Percentiles rank a stretch among this genome's conserved stretches.
These are phyloP conservation scores for Aspergillus bridgeri DNA, from an alignment of 495 filamentous ascomycete genomes.

Conservation along the genomic window DNA sequence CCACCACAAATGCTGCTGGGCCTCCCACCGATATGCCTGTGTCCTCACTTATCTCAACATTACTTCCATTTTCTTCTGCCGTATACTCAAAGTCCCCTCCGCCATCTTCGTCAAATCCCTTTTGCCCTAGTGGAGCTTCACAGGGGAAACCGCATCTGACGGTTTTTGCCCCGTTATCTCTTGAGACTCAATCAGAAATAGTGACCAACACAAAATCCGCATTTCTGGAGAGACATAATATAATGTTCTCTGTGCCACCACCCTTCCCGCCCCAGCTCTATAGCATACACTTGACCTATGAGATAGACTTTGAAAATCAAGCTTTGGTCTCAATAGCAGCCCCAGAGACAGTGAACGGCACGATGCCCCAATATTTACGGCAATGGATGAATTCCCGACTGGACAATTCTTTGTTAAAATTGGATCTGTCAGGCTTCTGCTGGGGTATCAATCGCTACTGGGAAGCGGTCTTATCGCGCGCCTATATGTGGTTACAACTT, in stretches of 20 bases:
- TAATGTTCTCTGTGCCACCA: slow-evolving; percentile 33
- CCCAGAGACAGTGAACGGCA: slow-evolving; percentile 17
- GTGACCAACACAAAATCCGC: slow-evolving; percentile 14
- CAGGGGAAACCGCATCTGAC: slow-evolving; percentile 35
- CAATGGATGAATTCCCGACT: slow-evolving; percentile 40
- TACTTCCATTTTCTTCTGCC: slow-evolving; percentile 41
- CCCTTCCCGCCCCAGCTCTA: slow-evolving; percentile 40
- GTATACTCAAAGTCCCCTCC: slow-evolving; percentile 19
- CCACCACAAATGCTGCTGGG: slow-evolving; percentile 13
- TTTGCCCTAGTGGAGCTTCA: slow-evolving; percentile 30
- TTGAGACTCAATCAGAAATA: slow-evolving; percentile 27
- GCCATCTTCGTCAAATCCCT: slow-evolving; percentile 34
- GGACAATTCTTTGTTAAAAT: slow-evolving; percentile 31
- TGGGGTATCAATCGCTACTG: slow-evolving; percentile 45
- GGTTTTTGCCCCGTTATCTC: slow-evolving; percentile 35
- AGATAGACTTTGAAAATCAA: slow-evolving; percentile 39
- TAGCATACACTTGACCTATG: slow-evolving; percentile 35
- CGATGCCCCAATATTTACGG: slow-evolving; percentile 32
- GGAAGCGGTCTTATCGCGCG: slow-evolving; percentile 38
- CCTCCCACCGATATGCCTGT: slow-evolving; percentile 20
- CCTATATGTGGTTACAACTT: slow-evolving; percentile 37
- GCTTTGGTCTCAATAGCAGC: slow-evolving; percentile 32
- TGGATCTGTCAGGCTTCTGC: slow-evolving; percentile 43
- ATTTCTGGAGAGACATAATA: slow-evolving; percentile 33
- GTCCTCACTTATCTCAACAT: slow-evolving; percentile 38